phyloP scores from a whole-genome alignment of 2,329 filamentous ascomycete species.

The Arthrinium phaeospermum region DNA sequence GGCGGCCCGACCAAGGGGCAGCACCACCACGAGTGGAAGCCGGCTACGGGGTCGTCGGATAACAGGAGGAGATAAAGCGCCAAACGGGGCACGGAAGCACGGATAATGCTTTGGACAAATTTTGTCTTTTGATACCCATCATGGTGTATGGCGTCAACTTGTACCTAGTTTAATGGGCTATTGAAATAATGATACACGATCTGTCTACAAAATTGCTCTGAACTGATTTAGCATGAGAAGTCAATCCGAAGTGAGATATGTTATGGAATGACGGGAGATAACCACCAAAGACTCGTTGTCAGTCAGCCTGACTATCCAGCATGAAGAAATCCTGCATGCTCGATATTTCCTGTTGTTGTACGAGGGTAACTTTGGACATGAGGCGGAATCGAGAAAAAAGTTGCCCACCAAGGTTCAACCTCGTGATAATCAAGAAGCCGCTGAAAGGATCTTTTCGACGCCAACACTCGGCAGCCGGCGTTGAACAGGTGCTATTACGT shows the following conservation, averaged over 20 bases:
- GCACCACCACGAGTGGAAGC: constrained; percentile 68
- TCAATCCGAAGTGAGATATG: not conserved
- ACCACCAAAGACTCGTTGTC: not conserved
- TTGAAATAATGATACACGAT: not conserved
- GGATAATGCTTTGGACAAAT: not conserved
- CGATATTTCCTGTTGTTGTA: not conserved
- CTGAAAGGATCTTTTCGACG: too few relatives aligned
- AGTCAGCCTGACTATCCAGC: not conserved
- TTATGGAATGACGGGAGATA: too few relatives aligned
- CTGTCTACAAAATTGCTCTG: not conserved
- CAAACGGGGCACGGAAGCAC: not conserved
- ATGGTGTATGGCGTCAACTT: not conserved
- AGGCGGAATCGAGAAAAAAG: not conserved
- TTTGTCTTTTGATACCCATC: not conserved
- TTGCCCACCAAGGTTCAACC: not conserved
- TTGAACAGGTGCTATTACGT: not conserved
- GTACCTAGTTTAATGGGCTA: not conserved
- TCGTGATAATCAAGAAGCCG: not conserved
- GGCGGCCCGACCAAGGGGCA: constrained; percentile 60
- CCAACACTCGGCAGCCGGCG: not conserved
- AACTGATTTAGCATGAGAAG: not conserved
- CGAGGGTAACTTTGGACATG: not conserved
- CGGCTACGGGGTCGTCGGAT: constrained; percentile 35
- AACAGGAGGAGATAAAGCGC: not conserved
- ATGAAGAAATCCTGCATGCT: not conserved